Conservation (phyloP, 2,329 filamentous ascomycete genomes). For the Ceratocystis huliohia region DNA sequence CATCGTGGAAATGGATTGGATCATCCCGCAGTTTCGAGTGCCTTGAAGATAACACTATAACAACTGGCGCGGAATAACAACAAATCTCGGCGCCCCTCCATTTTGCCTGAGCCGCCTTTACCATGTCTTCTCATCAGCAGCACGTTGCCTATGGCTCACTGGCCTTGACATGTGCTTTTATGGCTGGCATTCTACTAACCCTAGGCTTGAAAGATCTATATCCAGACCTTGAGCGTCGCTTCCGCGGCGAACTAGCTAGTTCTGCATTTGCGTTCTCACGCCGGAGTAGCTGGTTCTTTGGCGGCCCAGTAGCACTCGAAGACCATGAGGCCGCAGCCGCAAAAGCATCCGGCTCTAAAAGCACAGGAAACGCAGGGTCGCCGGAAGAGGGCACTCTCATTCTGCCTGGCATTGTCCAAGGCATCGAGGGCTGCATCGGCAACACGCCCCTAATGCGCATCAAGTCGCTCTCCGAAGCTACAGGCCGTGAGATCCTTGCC, state of each 20-base stretch:
- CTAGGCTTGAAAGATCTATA: slow-evolving; percentile 71
- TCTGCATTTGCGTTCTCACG: slow-evolving; percentile 21
- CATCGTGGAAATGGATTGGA: slow-evolving; percentile 10
- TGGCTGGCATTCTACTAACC: slow-evolving; percentile 63
- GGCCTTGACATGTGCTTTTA: slow-evolving; percentile 58
- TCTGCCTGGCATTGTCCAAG: slow-evolving; percentile 43
- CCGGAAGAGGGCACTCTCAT: slow-evolving; percentile 19
- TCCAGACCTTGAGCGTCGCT: slow-evolving; percentile 56
- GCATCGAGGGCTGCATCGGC: slow-evolving; percentile 84
- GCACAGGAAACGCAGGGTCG: slow-evolving; percentile 26
- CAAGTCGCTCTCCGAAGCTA: slow-evolving; percentile 70
- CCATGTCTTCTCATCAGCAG: slow-evolving; percentile 49
- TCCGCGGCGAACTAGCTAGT: slow-evolving; percentile 31
- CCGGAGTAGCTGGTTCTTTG: slow-evolving; percentile 35
- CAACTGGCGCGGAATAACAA: not conserved
- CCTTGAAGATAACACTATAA: not conserved
- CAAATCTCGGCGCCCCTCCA: not conserved
- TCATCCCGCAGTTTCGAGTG: slow-evolving; percentile 13
- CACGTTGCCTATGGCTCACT: slow-evolving; percentile 52
- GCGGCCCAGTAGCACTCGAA: slow-evolving; percentile 32
- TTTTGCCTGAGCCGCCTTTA: not conserved
- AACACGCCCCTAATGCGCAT: slow-evolving; percentile 84
- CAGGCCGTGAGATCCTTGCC: slow-evolving; percentile 77
- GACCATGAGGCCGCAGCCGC: slow-evolving; percentile 8
- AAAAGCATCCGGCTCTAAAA: slow-evolving; percentile 19